Conservation (phyloP, 2,329 filamentous ascomycete genomes). For the Microcyclosporella mali region DNA sequence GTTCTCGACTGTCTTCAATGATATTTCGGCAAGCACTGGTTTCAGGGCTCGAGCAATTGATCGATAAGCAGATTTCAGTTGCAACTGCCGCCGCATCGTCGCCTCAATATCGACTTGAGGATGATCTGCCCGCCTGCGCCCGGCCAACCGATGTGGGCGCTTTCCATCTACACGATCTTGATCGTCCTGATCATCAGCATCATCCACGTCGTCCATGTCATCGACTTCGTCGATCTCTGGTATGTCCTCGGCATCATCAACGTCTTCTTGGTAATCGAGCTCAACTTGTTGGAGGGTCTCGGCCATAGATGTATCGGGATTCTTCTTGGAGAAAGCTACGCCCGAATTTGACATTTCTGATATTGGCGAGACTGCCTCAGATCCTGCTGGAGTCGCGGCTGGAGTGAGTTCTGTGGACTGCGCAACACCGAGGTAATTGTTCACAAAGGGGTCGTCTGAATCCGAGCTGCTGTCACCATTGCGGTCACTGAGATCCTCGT, state of each 20-base stretch:
- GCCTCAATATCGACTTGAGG: constrained; percentile 41
- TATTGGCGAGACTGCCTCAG: constrained; percentile 17
- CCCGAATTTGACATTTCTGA: constrained; percentile 17
- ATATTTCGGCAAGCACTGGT: constrained; percentile 59
- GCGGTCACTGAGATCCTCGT: constrained; percentile 12
- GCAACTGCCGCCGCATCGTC: constrained; percentile 52
- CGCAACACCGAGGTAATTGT: constrained; percentile 9
- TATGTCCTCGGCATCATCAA: constrained; percentile 14
- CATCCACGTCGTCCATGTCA: constrained; percentile 21
- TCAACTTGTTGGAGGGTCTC: not conserved
- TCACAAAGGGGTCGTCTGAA: constrained; percentile 14
- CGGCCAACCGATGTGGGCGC: constrained; percentile 23
- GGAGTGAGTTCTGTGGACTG: constrained; percentile 21
- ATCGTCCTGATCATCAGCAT: constrained; percentile 22
- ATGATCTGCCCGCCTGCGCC: constrained; percentile 44
- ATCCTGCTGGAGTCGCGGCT: constrained; percentile 15
- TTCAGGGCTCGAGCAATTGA: constrained; percentile 58
- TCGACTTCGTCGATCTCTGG: constrained; percentile 19
- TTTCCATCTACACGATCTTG: constrained; percentile 14
- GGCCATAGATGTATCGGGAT: not conserved
- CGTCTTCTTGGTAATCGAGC: constrained; percentile 7
- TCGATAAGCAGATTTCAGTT: constrained; percentile 61
- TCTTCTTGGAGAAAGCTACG: constrained; percentile 5
- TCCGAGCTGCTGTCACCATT: constrained; percentile 15
- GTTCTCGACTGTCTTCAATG: constrained; percentile 53